Conservation (phyloP, 2,329 filamentous ascomycete species). For the Microsporum canis region DNA sequence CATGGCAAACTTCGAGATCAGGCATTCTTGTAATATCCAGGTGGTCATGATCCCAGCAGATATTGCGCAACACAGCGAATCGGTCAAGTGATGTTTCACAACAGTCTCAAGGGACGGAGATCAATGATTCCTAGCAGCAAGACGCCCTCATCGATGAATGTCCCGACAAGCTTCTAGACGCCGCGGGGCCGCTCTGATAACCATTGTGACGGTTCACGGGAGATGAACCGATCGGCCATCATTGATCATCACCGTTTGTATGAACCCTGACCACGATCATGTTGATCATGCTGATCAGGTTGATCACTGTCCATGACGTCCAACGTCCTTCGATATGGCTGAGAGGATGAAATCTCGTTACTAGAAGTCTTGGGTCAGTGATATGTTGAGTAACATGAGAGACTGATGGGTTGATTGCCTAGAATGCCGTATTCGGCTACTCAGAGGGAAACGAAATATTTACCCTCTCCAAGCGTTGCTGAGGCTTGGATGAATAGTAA, state of each 20-base stretch:
- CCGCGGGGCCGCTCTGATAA: not conserved
- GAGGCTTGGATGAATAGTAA: not conserved
- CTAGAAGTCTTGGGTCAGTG: not conserved
- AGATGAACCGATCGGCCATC: not conserved
- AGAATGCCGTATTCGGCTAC: not conserved
- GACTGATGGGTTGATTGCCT: not conserved
- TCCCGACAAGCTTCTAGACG: not conserved
- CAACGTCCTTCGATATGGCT: not conserved
- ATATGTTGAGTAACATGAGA: not conserved
- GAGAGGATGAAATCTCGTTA: too few relatives aligned
- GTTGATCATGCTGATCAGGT: slow-evolving; percentile 2
- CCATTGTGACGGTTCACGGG: not conserved
- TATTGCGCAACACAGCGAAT: not conserved
- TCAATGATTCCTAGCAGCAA: not conserved
- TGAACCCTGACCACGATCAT: not conserved
- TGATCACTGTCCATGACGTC: not conserved
- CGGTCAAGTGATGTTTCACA: not conserved
- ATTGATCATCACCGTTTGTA: not conserved
- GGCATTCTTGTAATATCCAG: not conserved
- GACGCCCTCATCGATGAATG: not conserved
- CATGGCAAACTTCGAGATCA: not conserved
- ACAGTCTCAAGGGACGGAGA: not conserved
- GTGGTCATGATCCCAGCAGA: not conserved
- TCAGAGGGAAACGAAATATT: not conserved
- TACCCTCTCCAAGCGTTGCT: not conserved